A percentile compares a stretch with the other conserved stretches of the same genome.
Conservation (phyloP, 116 monocot genomes). For the Cymodocea nodosa region DNA sequence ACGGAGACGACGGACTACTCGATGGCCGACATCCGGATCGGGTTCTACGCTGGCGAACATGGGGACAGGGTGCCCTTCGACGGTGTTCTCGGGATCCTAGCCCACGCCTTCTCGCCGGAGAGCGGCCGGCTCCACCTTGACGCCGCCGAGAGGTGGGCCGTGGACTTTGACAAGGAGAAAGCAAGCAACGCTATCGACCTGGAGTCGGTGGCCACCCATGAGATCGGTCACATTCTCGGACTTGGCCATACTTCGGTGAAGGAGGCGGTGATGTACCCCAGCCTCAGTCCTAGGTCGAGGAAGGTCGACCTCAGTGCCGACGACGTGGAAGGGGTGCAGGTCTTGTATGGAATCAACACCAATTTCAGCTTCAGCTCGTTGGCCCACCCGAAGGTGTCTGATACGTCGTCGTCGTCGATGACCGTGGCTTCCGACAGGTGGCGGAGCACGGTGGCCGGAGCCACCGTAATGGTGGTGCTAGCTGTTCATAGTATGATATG, state of each 20-base stretch:
- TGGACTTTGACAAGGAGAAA: conserved; percentile 44
- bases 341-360: conserved; percentile 81
- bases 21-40: conserved; percentile 64
- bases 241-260: conserved; percentile 59
- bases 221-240: conserved; percentile 91
- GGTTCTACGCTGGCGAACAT: conserved; percentile 64
- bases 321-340: conserved; percentile 67
- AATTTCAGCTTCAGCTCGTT: conserved; percentile 49
- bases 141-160: conserved; percentile 71
- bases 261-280: conserved; percentile 87
- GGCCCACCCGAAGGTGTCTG: conserved; percentile 39
- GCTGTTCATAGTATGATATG: background rate
- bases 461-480: background rate
- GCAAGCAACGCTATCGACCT: conserved; percentile 56
- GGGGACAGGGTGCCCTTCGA: conserved; percentile 94
- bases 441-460: background rate
- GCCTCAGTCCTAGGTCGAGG: conserved; percentile 47
- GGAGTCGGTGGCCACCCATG: conserved; percentile 92
- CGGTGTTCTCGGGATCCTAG: conserved; percentile 67
- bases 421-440: background rate
- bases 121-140: conserved; percentile 84
- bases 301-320: conserved; percentile 62
- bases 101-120: conserved; percentile 89
- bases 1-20: conserved; percentile 24
- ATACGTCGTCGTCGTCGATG: background rate